Base-by-base conservation (phyloP, 345 rosid species). In the Boechera divaricarpa region DNA sequence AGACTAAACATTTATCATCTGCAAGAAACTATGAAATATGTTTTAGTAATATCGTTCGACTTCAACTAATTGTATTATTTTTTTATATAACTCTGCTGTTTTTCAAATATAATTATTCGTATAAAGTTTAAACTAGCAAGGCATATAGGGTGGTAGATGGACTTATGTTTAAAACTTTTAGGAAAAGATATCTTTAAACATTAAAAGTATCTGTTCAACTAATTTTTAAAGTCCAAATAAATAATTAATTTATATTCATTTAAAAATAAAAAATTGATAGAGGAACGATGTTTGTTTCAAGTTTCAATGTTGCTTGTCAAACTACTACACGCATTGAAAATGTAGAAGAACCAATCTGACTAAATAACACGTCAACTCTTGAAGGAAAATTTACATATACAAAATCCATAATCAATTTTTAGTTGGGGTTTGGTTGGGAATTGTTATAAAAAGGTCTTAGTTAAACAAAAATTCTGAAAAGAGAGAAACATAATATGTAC, bases 371-470 rank as follows among this genome's bases (percentile, higher is more conserved):
- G 80, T 77, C 72, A 77, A 63, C 53, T 56, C n/a, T n/a, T 55
- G n/a, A 56, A 56, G 58, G 70, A 26, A 62, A n/a, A 28, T 31
- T 52, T 42, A 76, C 49, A 69, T 70, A 35, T 26, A 63, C 52
- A 63, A 71, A 63, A 10, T 29, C 54, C 16, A 29, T 51, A 64
- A 71, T 56, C 67, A 70, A 36, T 16, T 70, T 16, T 16, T 56
- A 36, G 76, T 77, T 63, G 72, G 67, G 60, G 66, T 77, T 56
- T 77, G 67, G 81, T 77, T 71, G 67, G 61, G 60, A 77, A 45
- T 64, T 63, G 61, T 57, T 28, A 57, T 53, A 5, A 53, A 11
- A 63, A 4, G 2, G 36, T 33, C 2, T 73, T 52, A 51, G 36
- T 21, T 10, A 61, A 28, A 44, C 28, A 42, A 63, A 39, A 10